Conservation (phyloP, 1,284 basidiomycete species). For the Gastroboletus turbinatus region DNA sequence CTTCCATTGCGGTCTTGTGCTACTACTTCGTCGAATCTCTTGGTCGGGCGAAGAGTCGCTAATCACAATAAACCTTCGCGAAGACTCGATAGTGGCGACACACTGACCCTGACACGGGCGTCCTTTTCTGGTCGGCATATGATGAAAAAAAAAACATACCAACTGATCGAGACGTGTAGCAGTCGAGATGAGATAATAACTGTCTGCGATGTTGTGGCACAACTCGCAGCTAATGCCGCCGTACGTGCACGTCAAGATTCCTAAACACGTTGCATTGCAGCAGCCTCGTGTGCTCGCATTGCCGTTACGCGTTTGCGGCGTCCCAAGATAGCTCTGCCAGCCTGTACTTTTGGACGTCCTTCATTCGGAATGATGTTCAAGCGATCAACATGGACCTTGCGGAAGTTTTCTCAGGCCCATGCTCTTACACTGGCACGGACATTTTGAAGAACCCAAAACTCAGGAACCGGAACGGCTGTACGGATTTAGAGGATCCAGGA, state of each 20-base stretch:
- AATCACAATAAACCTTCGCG: neutral
- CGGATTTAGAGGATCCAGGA: constrained; percentile 10
- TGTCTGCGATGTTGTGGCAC: constrained; percentile 9
- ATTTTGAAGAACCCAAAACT: constrained; percentile 5
- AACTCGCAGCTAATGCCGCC: constrained; percentile 9
- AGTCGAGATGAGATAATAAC: constrained; percentile 20
- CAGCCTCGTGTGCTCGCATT: constrained; percentile 22
- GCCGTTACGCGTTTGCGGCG: constrained; percentile 25
- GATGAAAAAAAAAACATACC: constrained; percentile 6
- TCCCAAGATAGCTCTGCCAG: constrained; percentile 15
- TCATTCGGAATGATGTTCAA: constrained; percentile 4
- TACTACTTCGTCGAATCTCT: neutral
- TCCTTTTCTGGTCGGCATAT: neutral
- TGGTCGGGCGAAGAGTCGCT: neutral
- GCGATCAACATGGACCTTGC: constrained; percentile 14
- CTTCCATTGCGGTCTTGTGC: neutral
- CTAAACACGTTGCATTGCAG: constrained; percentile 16
- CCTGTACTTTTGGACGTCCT: neutral
- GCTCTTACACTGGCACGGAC: constrained; percentile 2
- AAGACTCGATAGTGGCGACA: neutral
- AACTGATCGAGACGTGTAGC: neutral
- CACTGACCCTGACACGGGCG: neutral
- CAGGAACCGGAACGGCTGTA: constrained; percentile 10
- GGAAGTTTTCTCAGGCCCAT: constrained; percentile 14
- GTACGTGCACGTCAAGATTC: constrained; percentile 10